phyloP scores from a whole-genome alignment of 495 filamentous ascomycete genomes.

The Hyaloscypha finlandica region DNA sequence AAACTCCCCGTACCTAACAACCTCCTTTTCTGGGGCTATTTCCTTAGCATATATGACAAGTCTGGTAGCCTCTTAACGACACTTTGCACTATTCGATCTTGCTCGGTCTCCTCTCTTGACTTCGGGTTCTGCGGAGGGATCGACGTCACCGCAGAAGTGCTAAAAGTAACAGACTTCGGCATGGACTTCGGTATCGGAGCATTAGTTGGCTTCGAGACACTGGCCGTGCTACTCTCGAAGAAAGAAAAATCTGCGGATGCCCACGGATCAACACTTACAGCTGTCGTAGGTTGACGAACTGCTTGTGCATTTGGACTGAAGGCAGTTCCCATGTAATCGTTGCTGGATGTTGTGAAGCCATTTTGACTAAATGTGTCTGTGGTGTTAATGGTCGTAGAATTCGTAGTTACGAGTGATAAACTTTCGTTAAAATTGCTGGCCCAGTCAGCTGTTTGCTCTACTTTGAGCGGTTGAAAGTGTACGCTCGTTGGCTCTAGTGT shows the following conservation, averaged over 20 bases:
- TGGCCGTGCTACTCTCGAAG: conserved; percentile 36
- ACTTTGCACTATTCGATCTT: conserved; percentile 38
- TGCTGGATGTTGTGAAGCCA: conserved; percentile 1
- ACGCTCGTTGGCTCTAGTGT: background rate
- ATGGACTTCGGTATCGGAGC: conserved; percentile 12
- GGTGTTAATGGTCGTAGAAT: background rate
- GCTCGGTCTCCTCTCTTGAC: conserved; percentile 30
- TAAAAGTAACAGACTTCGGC: conserved; percentile 27
- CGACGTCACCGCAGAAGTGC: conserved; percentile 3
- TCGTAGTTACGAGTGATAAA: background rate
- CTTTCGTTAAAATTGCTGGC: background rate
- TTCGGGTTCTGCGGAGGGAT: conserved; percentile 20
- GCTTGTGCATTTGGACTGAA: background rate
- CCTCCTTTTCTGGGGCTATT: background rate
- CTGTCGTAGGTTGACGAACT: background rate
- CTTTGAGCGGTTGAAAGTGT: background rate
- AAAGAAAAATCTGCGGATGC: conserved; percentile 40
- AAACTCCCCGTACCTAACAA: background rate
- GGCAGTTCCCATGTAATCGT: background rate
- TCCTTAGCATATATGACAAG: conserved; percentile 55
- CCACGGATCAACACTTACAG: conserved; percentile 36
- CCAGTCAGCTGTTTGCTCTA: background rate
- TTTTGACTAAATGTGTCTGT: background rate
- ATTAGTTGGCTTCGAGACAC: background rate
- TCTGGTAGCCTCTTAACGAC: conserved; percentile 49